These are phyloP conservation scores for Pogostemon cablin DNA, from an alignment of 257 asterid species.

Conservation along the genomic window DNA sequence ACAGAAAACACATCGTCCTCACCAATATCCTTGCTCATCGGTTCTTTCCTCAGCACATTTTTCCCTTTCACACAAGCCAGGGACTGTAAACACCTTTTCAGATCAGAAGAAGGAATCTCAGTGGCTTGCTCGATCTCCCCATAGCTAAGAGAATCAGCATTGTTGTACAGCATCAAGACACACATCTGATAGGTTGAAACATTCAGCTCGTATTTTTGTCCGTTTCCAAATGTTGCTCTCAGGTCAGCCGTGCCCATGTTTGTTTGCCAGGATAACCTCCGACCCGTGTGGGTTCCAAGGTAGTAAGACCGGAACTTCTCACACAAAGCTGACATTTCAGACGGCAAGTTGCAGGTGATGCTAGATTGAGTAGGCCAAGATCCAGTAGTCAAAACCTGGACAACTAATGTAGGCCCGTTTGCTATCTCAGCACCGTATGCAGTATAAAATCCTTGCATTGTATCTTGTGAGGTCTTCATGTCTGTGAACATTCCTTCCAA, in stretches of 20 bases:
- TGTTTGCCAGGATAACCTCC: slow-evolving; percentile 64
- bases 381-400: slow-evolving; percentile 69
- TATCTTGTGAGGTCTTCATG: slow-evolving; percentile 69
- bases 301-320: slow-evolving; percentile 61
- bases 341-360: slow-evolving; percentile 57
- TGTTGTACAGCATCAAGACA: slow-evolving; percentile 62
- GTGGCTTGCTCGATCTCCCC: slow-evolving; percentile 65
- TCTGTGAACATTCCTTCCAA: slow-evolving; percentile 75
- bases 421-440: slow-evolving; percentile 45
- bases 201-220: slow-evolving; percentile 56
- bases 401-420: slow-evolving; percentile 45
- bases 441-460: slow-evolving; percentile 60
- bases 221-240: slow-evolving; percentile 52
- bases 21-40: slow-evolving; percentile 63
- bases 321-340: slow-evolving; percentile 47
- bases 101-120: slow-evolving; percentile 53
- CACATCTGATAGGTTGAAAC: slow-evolving; percentile 71
- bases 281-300: slow-evolving; percentile 66
- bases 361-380: slow-evolving; percentile 69
- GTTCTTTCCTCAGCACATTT: slow-evolving; percentile 55
- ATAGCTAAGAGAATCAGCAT: slow-evolving; percentile 42
- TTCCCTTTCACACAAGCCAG: slow-evolving; percentile 67
- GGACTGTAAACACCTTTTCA: slow-evolving; percentile 62
- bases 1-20: slow-evolving; percentile 51
- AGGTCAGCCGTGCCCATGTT: slow-evolving; percentile 67